phyloP scores from a whole-genome alignment of 2,329 filamentous ascomycete species.

The Ophiostoma quercus region DNA sequence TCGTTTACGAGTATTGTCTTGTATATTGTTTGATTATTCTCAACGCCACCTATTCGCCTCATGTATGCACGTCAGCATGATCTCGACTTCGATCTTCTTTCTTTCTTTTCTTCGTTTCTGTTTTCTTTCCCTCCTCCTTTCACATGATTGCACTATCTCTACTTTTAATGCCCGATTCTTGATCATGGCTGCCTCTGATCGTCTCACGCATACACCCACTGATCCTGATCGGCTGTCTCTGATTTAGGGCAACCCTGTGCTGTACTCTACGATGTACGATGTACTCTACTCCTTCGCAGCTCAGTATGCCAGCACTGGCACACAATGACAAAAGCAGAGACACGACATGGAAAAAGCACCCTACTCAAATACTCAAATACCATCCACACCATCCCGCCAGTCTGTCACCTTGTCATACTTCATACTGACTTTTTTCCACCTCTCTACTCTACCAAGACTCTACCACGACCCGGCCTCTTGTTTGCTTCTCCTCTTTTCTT shows the following conservation, averaged over 20 bases:
- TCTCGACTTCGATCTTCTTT: too few species aligned
- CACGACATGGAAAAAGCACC: not conserved
- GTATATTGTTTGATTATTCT: not conserved
- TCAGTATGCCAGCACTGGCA: too few species aligned
- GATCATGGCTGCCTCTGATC: constrained; percentile 1
- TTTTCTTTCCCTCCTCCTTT: not conserved
- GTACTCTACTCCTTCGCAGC: too few species aligned
- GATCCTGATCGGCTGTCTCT: constrained; percentile 2
- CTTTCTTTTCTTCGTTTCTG: too few species aligned
- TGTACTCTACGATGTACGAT: too few species aligned
- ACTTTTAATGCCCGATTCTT: not conserved
- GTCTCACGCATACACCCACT: too few species aligned
- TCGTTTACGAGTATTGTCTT: too few species aligned
- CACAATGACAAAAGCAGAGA: not conserved
- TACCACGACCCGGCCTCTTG: not conserved
- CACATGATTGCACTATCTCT: not conserved
- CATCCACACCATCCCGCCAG: not conserved
- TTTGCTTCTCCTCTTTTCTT: not conserved
- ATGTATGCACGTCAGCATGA: not conserved
- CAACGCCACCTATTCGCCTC: not conserved
- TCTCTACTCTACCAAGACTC: not conserved
- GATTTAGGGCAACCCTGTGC: constrained; percentile 1
- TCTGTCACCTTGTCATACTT: not conserved
- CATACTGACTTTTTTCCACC: not conserved
- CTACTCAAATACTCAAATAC: not conserved